Percentiles rank a stretch among this genome's conserved stretches.
These are phyloP conservation scores for Ciborinia camelliae DNA, from an alignment of 2,329 filamentous ascomycete species.

Conservation along the genomic window DNA sequence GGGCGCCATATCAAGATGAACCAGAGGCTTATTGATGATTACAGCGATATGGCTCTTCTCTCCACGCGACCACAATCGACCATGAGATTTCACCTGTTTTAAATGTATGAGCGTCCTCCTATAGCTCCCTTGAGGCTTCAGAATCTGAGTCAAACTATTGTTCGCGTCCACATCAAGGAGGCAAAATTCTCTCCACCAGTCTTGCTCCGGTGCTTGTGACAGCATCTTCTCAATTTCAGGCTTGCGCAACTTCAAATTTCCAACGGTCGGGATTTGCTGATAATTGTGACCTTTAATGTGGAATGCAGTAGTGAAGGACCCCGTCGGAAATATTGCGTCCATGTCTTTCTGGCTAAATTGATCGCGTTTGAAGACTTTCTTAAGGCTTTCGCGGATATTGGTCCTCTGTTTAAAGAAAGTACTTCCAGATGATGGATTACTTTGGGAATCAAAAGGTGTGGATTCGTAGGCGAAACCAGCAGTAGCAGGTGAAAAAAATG, in stretches of 20 bases:
- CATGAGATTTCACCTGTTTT: neutral
- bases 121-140: neutral
- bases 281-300: neutral
- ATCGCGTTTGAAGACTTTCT: neutral
- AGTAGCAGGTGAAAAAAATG: too few species aligned
- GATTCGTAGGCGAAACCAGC: too few species aligned
- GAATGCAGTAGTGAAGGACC: neutral
- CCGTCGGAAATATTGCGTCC: neutral
- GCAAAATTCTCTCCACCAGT: conserved; percentile 10
- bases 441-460: neutral
- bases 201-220: neutral
- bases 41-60: neutral
- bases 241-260: neutral
- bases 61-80: neutral
- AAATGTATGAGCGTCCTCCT: neutral
- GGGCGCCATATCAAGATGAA: neutral
- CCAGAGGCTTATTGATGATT: neutral
- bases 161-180: neutral
- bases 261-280: neutral
- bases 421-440: neutral
- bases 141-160: neutral
- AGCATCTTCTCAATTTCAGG: neutral
- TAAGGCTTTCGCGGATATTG: neutral
- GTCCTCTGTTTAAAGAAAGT: neutral
- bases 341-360: neutral